Evolutionary conservation across 2,329 filamentous ascomycete species (phyloP).

Genomic region (Arthrobotrys sinensis): DNA sequence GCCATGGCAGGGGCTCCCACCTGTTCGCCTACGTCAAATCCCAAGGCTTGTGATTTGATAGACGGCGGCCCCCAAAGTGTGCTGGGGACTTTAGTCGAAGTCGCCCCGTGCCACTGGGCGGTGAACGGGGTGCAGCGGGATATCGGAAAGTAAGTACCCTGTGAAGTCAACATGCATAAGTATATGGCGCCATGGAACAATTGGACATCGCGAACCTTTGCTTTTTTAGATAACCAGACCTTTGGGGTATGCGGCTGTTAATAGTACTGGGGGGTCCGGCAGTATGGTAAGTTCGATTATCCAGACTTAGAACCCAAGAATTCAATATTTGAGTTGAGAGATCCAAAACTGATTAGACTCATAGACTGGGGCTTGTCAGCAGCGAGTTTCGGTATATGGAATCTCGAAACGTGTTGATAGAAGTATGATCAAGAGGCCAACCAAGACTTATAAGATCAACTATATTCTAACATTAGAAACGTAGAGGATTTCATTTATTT

Average conservation of each 20-base stretch:
- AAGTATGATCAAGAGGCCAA: constrained; percentile 16
- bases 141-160: constrained; percentile 39
- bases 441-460: constrained; percentile 51
- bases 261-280: neutral
- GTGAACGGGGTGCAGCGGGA: constrained; percentile 52
- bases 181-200: constrained; percentile 57
- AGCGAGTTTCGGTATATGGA: constrained; percentile 54
- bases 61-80: constrained; percentile 17
- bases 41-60: constrained; percentile 46
- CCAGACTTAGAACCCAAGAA: constrained; percentile 37
- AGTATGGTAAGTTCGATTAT: constrained; percentile 21
- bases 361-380: constrained; percentile 58
- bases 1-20: constrained; percentile 31
- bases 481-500: constrained; percentile 39
- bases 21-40: constrained; percentile 53
- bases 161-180: constrained; percentile 57
- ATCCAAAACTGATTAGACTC: constrained; percentile 38
- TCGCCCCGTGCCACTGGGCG: constrained; percentile 44
- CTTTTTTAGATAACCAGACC: constrained; percentile 55
- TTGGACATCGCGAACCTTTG: constrained; percentile 56
- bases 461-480: constrained; percentile 61
- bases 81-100: constrained; percentile 25
- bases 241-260: constrained; percentile 26
- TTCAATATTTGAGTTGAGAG: constrained; percentile 49
- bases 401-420: constrained; percentile 33